Evolutionary conservation across 257 asterid genomes (phyloP).

Genomic region (Solanum sejunctum): DNA sequence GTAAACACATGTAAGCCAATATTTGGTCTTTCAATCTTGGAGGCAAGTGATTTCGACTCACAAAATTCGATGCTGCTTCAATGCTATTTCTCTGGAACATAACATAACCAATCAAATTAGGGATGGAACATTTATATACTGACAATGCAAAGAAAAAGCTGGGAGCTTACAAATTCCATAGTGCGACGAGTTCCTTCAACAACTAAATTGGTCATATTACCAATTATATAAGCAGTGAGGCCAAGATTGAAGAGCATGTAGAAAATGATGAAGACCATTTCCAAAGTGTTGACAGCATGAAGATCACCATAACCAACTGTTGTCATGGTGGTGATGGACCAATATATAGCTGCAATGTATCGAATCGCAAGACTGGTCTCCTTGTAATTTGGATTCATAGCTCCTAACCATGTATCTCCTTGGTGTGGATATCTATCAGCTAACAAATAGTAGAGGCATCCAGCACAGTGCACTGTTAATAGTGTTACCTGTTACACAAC

Average conservation of each 20-base stretch:
- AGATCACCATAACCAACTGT: constrained; percentile 95
- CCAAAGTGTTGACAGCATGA: constrained; percentile 68
- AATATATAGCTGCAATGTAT: constrained; percentile 65
- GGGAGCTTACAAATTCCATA: constrained; percentile 73
- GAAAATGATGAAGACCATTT: constrained; percentile 66
- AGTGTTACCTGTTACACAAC: constrained; percentile 44
- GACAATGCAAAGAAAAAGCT: neutral
- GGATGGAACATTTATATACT: neutral
- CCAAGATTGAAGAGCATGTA: constrained; percentile 87
- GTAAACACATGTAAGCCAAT: constrained; percentile 74
- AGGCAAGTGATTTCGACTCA: constrained; percentile 60
- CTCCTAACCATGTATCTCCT: constrained; percentile 73
- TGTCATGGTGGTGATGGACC: constrained; percentile 90
- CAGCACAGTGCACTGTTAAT: constrained; percentile 72
- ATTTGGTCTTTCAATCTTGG: constrained; percentile 73
- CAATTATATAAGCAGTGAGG: constrained; percentile 80
- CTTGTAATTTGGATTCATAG: constrained; percentile 46
- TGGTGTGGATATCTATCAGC: constrained; percentile 60
- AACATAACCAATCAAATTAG: neutral
- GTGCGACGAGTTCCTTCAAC: constrained; percentile 92
- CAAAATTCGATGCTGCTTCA: constrained; percentile 80
- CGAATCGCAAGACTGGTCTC: constrained; percentile 42
- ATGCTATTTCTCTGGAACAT: constrained; percentile 60
- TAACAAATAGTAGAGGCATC: constrained; percentile 61
- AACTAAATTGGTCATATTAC: constrained; percentile 91